A percentile compares a stretch with the other conserved stretches of the same genome.
Evolutionary conservation across 2,329 filamentous ascomycete genomes (phyloP).

Genomic region (Chaetomium globosum): DNA sequence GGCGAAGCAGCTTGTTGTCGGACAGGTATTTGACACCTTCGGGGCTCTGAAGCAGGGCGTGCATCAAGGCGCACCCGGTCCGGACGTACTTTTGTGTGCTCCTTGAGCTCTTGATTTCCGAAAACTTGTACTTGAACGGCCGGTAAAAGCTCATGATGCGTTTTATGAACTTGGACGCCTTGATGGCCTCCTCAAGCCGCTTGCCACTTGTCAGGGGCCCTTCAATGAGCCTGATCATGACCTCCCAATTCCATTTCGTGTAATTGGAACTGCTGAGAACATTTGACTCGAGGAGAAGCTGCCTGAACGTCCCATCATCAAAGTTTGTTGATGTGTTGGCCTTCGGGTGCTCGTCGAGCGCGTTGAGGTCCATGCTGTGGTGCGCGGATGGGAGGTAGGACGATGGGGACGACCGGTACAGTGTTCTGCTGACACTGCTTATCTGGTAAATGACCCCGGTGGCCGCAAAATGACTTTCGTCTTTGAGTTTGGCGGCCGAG

Average conservation of each 20-base stretch:
- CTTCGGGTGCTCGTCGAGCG: constrained; percentile 62
- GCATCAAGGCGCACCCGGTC: constrained; percentile 84
- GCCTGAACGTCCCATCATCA: constrained; percentile 65
- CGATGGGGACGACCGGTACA: constrained; percentile 74
- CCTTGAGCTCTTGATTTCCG: constrained; percentile 84
- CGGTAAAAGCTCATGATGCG: constrained; percentile 91
- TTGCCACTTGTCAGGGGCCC: constrained; percentile 90
- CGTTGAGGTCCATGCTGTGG: constrained; percentile 52
- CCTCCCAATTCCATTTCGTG: constrained; percentile 95
- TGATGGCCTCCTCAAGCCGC: constrained; percentile 88
- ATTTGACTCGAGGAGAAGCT: constrained; percentile 73
- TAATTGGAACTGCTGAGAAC: constrained; percentile 89
- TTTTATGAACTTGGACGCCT: constrained; percentile 95
- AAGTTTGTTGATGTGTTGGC: constrained; percentile 52
- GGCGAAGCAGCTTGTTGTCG: constrained; percentile 89
- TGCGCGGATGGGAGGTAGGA: constrained; percentile 46
- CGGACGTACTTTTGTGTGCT: constrained; percentile 92
- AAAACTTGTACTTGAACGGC: constrained; percentile 95
- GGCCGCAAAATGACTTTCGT: constrained; percentile 74
- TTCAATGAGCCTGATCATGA: constrained; percentile 87
- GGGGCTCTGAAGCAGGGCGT: constrained; percentile 79
- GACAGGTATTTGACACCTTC: constrained; percentile 84
- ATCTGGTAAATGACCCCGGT: constrained; percentile 96
- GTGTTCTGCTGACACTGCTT: constrained; percentile 90
- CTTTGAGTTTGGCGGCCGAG: constrained; percentile 70